Evolutionary conservation across 768 basidiomycete genomes (phyloP).

Genomic region (Suillus variegatus): DNA sequence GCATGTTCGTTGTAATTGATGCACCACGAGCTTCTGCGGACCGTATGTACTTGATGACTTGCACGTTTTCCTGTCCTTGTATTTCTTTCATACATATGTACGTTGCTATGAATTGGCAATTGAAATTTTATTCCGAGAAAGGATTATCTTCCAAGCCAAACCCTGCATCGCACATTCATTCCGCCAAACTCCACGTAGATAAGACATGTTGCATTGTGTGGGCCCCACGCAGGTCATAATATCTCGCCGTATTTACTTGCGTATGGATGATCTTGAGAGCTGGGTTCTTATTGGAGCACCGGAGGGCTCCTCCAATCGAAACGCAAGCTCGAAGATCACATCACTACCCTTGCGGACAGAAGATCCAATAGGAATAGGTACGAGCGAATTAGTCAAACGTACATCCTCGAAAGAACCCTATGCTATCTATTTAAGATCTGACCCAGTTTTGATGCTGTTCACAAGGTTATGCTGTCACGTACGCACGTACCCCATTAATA

Average conservation of each 20-base stretch:
- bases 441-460: not conserved
- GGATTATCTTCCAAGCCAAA: not conserved
- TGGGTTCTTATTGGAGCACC: not conserved
- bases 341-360: not conserved
- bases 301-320: not conserved
- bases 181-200: not conserved
- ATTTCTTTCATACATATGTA: not conserved
- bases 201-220: no score
- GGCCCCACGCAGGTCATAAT: not conserved
- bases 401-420: not conserved
- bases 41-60: not conserved
- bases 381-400: not conserved
- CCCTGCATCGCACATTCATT: not conserved
- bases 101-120: no score
- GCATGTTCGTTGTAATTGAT: conserved; percentile 4
- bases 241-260: not conserved
- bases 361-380: not conserved
- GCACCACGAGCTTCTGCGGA: not conserved
- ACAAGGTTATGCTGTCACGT: not conserved
- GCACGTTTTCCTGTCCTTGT: no score
- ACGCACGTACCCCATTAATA: not conserved
- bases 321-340: not conserved
- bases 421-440: not conserved
- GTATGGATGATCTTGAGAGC: not conserved
- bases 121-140: not conserved